Percentiles rank a stretch among this genome's conserved stretches.
Evolutionary conservation across 2,329 filamentous ascomycete species (phyloP).

Genomic region (Metarhizium robertsii): DNA sequence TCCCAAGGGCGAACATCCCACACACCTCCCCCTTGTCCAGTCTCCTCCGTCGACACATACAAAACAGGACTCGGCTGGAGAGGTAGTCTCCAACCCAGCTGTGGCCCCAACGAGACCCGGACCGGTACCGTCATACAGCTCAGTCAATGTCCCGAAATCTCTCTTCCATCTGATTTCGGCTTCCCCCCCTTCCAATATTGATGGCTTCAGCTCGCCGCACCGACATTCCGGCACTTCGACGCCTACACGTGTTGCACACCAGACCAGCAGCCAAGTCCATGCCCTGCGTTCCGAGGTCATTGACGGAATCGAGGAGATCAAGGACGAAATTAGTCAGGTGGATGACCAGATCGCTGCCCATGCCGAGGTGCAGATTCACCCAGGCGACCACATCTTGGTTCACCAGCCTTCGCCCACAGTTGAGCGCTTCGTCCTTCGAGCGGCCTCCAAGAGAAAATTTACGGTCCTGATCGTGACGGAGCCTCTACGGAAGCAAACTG

Average conservation of each 20-base stretch:
- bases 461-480: constrained; percentile 77
- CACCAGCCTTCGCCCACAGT: constrained; percentile 80
- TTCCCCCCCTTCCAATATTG: constrained; percentile 39
- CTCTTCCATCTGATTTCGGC: constrained; percentile 85
- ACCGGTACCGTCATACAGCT: constrained; percentile 51
- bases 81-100: constrained; percentile 17
- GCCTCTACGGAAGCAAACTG: constrained; percentile 29
- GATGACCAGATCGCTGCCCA: constrained; percentile 88
- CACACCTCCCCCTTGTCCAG: constrained; percentile 17
- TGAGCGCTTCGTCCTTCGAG: constrained; percentile 80
- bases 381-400: constrained; percentile 85
- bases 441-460: constrained; percentile 82
- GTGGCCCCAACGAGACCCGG: constrained; percentile 41
- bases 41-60: constrained; percentile 22
- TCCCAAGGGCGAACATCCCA: constrained; percentile 28
- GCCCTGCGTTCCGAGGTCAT: constrained; percentile 85
- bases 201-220: constrained; percentile 32
- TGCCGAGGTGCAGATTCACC: constrained; percentile 85
- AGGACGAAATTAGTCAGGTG: constrained; percentile 87
- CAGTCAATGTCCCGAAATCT: constrained; percentile 60
- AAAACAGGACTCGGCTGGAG: constrained; percentile 24
- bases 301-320: constrained; percentile 88
- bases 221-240: constrained; percentile 40
- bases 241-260: constrained; percentile 28
- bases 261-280: constrained; percentile 40